These are phyloP conservation scores for Colletotrichum phormii DNA, from an alignment of 2,329 filamentous ascomycete species.

Conservation along the genomic window DNA sequence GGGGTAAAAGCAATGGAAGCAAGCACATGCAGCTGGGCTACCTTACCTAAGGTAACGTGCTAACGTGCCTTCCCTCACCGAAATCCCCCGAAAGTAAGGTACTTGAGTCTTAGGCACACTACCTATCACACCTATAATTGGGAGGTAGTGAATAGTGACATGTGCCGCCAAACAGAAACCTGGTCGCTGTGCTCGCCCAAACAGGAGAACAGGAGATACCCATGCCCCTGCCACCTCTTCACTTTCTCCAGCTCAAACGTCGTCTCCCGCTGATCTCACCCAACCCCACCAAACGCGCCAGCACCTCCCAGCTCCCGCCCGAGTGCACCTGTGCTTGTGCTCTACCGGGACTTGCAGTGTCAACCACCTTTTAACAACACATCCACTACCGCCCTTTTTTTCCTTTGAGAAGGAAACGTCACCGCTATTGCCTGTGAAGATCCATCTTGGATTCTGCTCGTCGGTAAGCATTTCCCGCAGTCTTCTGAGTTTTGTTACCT, in stretches of 20 bases:
- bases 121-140: too few species aligned
- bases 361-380: conserved; percentile 11
- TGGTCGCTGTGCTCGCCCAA: neutral
- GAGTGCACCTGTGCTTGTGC: neutral
- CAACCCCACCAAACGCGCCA: conserved; percentile 17
- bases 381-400: neutral
- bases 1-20: neutral
- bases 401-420: conserved; percentile 1
- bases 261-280: conserved; percentile 29
- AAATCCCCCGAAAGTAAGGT: neutral
- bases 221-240: conserved; percentile 19
- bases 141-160: neutral
- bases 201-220: neutral
- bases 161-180: neutral
- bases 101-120: neutral
- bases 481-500: neutral
- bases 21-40: neutral
- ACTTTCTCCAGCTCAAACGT: neutral
- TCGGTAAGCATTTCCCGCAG: neutral
- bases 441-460: neutral
- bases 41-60: neutral
- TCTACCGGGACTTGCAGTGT: neutral
- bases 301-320: conserved; percentile 15
- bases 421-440: neutral
- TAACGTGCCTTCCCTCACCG: neutral